Base-by-base conservation (phyloP, 2,329 filamentous ascomycete genomes). In the Neopestalotiopsis rosae region DNA sequence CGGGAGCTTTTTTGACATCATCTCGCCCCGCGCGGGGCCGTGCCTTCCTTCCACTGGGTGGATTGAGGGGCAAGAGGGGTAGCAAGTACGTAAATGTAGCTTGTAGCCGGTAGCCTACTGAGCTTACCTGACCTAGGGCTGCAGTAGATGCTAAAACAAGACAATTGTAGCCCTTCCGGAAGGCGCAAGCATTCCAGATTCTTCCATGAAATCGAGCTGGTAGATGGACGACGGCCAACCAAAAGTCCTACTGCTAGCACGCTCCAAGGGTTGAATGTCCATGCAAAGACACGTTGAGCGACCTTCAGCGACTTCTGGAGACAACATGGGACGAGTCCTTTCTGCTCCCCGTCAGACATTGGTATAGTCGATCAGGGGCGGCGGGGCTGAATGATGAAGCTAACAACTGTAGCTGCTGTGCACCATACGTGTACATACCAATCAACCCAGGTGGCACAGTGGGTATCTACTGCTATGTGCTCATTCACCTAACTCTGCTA, bases 1-100 rank as follows among this genome's bases (percentile, higher is more conserved):
- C 45, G 45, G n/a, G 45, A 52, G 17, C 45, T 52, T 52, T 38
- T 52, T 52, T 52, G 45, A 52, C 45, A 52, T 52, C 45, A 52
- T 52, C 45, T 52, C 45, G 45, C 45, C 45, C 45, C 45, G 45
- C 45, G 45, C 45, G 45, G 45, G 45, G 45, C 45, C 45, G 45
- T n/a, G 10, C 17, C 9, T 20, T 52, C 5, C 20, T 17, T 20
- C 9, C 9, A 17, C n/a, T 7, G 3, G 7, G 13, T 17, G 45
- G 5, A 7, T 10, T 52, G 45, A 52, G 45, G 45, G 45, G 45
- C 17, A 49, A 5, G 10, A 28, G 24, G 24, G 24, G 24, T 52
- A 52, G 45, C 45, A 52, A n/a, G 45, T 17, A 20, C 17, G 42
- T 14, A 49, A 17, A 45, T 12, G 40, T 12, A 45, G 45, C 34